Percentiles rank a stretch among this genome's conserved stretches.
phyloP scores from a whole-genome alignment of 345 rosid genomes.

The Clausena lansium region DNA sequence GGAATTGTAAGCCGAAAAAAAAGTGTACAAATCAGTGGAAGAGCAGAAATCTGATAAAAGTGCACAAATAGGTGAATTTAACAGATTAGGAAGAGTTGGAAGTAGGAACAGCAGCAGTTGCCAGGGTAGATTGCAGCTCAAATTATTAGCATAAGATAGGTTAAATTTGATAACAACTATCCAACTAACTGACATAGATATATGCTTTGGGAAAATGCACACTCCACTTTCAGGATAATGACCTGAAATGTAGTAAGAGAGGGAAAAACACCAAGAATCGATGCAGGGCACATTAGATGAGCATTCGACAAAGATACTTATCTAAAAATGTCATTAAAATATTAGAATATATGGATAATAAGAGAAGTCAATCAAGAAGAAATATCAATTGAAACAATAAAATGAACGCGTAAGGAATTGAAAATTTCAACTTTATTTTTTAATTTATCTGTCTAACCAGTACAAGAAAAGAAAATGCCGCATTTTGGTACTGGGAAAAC shows the following conservation, averaged over 20 bases:
- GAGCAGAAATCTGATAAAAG: background rate
- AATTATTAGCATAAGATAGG: background rate
- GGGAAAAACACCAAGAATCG: background rate
- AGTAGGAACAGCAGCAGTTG: background rate
- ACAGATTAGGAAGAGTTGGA: background rate
- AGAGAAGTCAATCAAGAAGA: background rate
- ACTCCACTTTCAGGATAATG: background rate
- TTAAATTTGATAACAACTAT: background rate
- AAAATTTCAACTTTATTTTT: background rate
- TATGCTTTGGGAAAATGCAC: background rate
- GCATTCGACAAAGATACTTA: background rate
- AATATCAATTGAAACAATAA: background rate
- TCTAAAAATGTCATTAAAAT: background rate
- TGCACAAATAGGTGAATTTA: background rate
- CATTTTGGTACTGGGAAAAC: background rate
- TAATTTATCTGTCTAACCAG: background rate
- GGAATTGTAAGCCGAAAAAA: background rate
- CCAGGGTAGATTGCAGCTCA: background rate
- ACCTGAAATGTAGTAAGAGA: background rate
- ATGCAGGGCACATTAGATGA: background rate
- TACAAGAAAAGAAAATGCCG: background rate
- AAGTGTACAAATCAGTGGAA: background rate
- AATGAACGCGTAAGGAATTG: background rate
- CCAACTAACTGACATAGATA: background rate
- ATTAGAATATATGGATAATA: background rate